Evolutionary conservation across 2,329 filamentous ascomycete genomes (phyloP), one percentile per base, ranked within the genome.

Genomic region (Clonostachys rosea): DNA sequence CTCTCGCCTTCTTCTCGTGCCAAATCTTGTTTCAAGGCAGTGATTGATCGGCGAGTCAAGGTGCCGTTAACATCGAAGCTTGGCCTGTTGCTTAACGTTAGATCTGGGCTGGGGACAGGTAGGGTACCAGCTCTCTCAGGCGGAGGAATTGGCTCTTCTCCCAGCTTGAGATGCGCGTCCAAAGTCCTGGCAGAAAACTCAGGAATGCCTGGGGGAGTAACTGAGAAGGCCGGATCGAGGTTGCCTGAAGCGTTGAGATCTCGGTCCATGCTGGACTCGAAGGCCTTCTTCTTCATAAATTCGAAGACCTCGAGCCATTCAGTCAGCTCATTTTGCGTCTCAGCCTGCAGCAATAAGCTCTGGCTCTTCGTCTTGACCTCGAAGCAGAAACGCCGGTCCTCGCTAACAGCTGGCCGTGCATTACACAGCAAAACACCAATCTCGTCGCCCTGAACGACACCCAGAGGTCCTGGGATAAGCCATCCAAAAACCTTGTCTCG

Each of bases 281-380:
- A 81, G 1, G 92, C 92, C 61, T 87, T 90, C 56, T 91, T 89
- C 69, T 99, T 99, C 46, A 92, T 91, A 14, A 91, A 82, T 56
- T 99, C 92, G 57, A 99, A 96, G 0, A 92, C 85, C 53, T 89
- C 83, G 47, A 99, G 83, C 94, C 94, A 99, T 58, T 95, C 89
- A 49, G 88, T 91, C n/a, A 99, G 78, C 61, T 97, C 89, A 44
- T 73, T 75, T 63, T 99, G 94, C 0, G 90, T 96, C 63, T 99
- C 94, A 5, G 92, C 89, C 68, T 99, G 94, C 4, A 99, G 75
- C 49, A 96, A 73, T 52, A 96, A 84, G 44, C 86, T 94, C 52
- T 88, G 88, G 59, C 89, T 95, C 66, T 96, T 99, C 3, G 94
- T 99, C 74, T 97, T 99, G 59, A 99, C 87, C 67, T 99, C 94